A percentile compares a stretch with the other conserved stretches of the same genome.
Evolutionary conservation across 371 early-diverging fungal genomes (phyloP).

Genomic region (Cokeromyces recurvatus): DNA sequence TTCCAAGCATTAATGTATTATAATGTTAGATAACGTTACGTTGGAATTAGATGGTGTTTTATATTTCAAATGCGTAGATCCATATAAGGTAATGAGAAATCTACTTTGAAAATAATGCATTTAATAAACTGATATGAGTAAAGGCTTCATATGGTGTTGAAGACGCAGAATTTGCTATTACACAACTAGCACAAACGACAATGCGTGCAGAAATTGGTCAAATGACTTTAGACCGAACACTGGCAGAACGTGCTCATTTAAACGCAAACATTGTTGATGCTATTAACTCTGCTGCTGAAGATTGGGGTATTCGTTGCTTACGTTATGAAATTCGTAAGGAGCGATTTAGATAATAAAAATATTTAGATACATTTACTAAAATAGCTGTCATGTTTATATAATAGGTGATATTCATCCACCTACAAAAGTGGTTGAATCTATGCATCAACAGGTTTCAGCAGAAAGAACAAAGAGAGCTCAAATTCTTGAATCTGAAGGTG

Average conservation of each 20-base stretch:
- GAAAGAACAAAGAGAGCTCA: constrained; percentile 96
- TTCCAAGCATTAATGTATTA: too few species aligned
- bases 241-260: constrained; percentile 91
- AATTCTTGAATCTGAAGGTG: constrained; percentile 94
- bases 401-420: constrained; percentile 94
- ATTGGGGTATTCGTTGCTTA: constrained; percentile 96
- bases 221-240: constrained; percentile 93
- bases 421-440: constrained; percentile 89
- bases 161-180: constrained; percentile 91
- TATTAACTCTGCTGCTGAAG: constrained; percentile 90
- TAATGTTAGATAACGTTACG: constrained; percentile 96
- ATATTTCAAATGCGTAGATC: constrained; percentile 91
- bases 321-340: constrained; percentile 82
- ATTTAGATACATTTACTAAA: too few species aligned
- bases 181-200: constrained; percentile 96
- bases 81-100: constrained; percentile 67
- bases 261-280: constrained; percentile 93
- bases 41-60: constrained; percentile 95
- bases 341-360: too few species aligned
- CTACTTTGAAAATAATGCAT: too few species aligned
- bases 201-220: constrained; percentile 99
- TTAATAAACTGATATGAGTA: too few species aligned
- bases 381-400: too few species aligned
- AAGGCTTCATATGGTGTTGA: constrained; percentile 95
- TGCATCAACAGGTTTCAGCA: constrained; percentile 97